Percentiles rank a stretch among this genome's conserved stretches.
Evolutionary conservation across 495 filamentous ascomycete genomes (phyloP).

Genomic region (Talaromyces proteolyticus): DNA sequence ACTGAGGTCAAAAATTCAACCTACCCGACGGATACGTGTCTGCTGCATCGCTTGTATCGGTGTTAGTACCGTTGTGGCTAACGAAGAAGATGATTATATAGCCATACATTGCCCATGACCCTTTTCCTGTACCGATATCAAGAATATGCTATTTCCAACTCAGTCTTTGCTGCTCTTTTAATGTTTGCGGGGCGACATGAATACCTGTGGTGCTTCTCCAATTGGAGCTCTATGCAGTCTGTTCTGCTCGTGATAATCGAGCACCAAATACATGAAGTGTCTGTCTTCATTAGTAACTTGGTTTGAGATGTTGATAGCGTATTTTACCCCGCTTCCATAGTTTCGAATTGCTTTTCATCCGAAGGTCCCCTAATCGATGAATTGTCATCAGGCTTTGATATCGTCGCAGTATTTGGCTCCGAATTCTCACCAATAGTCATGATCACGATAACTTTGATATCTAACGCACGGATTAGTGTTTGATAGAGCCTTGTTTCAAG

Average conservation of each 20-base stretch:
- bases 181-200: not conserved
- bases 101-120: conserved; percentile 19
- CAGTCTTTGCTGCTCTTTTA: not conserved
- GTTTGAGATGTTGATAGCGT: not conserved
- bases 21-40: conserved; percentile 16
- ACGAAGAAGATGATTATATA: not conserved
- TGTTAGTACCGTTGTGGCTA: not conserved
- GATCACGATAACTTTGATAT: conserved; percentile 10
- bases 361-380: not conserved
- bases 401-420: too few relatives aligned
- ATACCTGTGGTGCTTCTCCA: conserved; percentile 12
- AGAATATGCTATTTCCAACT: conserved; percentile 14
- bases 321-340: conserved; percentile 12
- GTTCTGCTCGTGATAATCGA: conserved; percentile 11
- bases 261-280: conserved; percentile 13
- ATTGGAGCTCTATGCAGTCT: conserved; percentile 14
- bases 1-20: not conserved
- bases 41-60: conserved; percentile 15
- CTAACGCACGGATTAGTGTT: not conserved
- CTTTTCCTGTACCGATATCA: conserved; percentile 20
- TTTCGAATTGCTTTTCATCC: conserved; percentile 8
- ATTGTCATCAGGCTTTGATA: too few relatives aligned
- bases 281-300: conserved; percentile 1
- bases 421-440: conserved; percentile 10
- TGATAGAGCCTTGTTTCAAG: too few relatives aligned